Base-by-base conservation (phyloP, 495 filamentous ascomycete genomes). In the Parachaetomium inaequale region DNA sequence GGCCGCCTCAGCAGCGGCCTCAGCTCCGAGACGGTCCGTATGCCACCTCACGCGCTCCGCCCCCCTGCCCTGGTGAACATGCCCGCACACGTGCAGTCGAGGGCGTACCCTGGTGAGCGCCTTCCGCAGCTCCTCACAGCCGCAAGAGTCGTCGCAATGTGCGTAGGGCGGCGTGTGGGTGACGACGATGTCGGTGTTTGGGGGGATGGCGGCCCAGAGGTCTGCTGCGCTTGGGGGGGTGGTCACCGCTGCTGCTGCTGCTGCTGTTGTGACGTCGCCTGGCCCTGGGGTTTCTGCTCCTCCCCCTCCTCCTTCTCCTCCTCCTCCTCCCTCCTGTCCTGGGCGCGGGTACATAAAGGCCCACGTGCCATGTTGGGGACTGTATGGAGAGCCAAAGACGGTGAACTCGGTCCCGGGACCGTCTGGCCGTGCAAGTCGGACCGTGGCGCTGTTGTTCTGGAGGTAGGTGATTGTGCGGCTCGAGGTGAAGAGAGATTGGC, bases 1-100 rank as follows among this genome's bases (percentile, higher is more conserved):
- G 8, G 58, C n/a, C n/a, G n/a, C 57, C 55, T 75, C 74, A 8
- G 47, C 62, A 47, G 70, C 73, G 10, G 60, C 64, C 14, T 68
- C 67, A 21, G 68, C 25, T 14, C 29, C 63, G 55, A 34, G 25
- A 25, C 32, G 40, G 31, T 38, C 61, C 17, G 78, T 68, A 61
- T 82, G 77, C 87, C 87, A 90, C 26, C 70, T 73, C 11, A 89
- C 74, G 4, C 81, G 74, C 66, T 87, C 78, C 12, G 78, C 84
- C 1, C 86, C 87, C 52, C 84, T 72, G 8, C 77, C 82, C 28
- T 82, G 85, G 71, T 98, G 94, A 43, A 96, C 79, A 73, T 98
- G 94, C 2, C 93, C 94, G 68, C 91, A 96, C 46, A 97, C 83
- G 70, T 96, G 92, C 7, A 97, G 75, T 19, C 76, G 76, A 14